Conservation (phyloP, 768 basidiomycete genomes). For the Cubamyces sp. region DNA sequence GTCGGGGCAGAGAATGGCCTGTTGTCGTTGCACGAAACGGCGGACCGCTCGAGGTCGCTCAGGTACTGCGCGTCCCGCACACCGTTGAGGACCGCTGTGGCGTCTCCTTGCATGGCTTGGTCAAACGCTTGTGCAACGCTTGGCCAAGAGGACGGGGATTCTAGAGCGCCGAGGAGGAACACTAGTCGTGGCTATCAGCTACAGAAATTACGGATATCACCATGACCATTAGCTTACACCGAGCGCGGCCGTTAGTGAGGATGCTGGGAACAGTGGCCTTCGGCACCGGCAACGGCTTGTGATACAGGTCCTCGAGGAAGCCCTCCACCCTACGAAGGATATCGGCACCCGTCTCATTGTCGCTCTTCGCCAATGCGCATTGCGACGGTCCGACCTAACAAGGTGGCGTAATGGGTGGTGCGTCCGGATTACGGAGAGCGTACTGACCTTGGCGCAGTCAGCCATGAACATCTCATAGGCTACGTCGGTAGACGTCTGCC, state of each 20-base stretch:
- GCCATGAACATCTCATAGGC: slow-evolving; percentile 32
- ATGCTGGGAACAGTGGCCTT: slow-evolving; percentile 32
- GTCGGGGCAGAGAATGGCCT: slow-evolving; percentile 26
- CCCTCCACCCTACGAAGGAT: slow-evolving; percentile 30
- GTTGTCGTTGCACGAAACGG: slow-evolving; percentile 38
- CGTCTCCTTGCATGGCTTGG: slow-evolving; percentile 33
- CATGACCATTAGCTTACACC: slow-evolving; percentile 24
- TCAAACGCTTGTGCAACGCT: slow-evolving; percentile 23
- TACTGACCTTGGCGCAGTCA: slow-evolving; percentile 32
- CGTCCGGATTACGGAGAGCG: neutral
- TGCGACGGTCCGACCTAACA: slow-evolving; percentile 32
- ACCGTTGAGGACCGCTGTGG: slow-evolving; percentile 27
- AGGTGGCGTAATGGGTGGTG: neutral
- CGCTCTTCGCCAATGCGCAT: slow-evolving; percentile 32
- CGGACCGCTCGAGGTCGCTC: slow-evolving; percentile 31
- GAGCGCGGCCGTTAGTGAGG: slow-evolving; percentile 33
- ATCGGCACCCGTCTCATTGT: slow-evolving; percentile 22
- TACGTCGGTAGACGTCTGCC: slow-evolving; percentile 32
- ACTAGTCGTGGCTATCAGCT: neutral
- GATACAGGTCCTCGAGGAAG: slow-evolving; percentile 30
- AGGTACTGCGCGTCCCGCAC: slow-evolving; percentile 7
- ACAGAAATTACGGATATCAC: too few relatives aligned
- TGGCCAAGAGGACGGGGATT: slow-evolving; percentile 31
- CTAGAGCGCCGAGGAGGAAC: slow-evolving; percentile 24
- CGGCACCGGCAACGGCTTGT: slow-evolving; percentile 33